Evolutionary conservation across 169 alveolate species (phyloP), one percentile per base, ranked within the genome.

Genomic region (Eimeria acervulina): DNA sequence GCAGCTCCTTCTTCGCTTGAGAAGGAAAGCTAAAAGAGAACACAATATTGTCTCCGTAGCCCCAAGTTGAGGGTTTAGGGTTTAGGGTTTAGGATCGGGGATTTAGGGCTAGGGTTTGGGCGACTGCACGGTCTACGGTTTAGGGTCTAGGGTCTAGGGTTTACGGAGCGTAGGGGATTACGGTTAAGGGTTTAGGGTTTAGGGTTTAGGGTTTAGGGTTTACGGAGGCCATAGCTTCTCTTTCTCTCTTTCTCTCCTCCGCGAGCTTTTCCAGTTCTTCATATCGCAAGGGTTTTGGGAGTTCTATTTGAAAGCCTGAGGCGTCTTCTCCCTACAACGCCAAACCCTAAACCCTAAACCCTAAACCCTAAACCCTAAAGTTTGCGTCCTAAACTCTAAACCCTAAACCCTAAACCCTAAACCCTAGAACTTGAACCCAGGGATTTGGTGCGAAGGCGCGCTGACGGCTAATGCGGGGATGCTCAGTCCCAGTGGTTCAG

Each of bases 121-220:
- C n/a, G n/a, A n/a, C n/a, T n/a, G n/a, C n/a, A n/a, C n/a, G 55
- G 12, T 47, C 19, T 47, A 47, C 55, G 55, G 12, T 47, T 47
- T 47, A 47, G 55, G 55, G 55, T 47, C 12, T 47, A 47, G 55
- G 55, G 55, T 47, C 12, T 47, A 47, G 55, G 55, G 55, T 47
- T 47, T 47, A 47, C 12, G 55, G 12, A 7, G 19, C 12, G 55
- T 12, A 47, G 55, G 55, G 55, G 55, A 7, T 47, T 47, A 47
- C 55, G 12, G 55, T 47, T 47, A 7, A 12, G 55, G 55, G 55
- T 47, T 12, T 47, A 47, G 55, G 55, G 55, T 47, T 47, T 47
- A 74, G 85, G 85, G 85, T 74, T 74, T 74, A 74, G 85, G 85
- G 85, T 74, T 74, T 74, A 74, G 85, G 85, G 85, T 28, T 80